Percentiles rank a stretch among this genome's conserved stretches.
These are phyloP conservation scores for Carex sylvatica DNA, from an alignment of 202 grass and related monocot genomes.

Conservation along the genomic window DNA sequence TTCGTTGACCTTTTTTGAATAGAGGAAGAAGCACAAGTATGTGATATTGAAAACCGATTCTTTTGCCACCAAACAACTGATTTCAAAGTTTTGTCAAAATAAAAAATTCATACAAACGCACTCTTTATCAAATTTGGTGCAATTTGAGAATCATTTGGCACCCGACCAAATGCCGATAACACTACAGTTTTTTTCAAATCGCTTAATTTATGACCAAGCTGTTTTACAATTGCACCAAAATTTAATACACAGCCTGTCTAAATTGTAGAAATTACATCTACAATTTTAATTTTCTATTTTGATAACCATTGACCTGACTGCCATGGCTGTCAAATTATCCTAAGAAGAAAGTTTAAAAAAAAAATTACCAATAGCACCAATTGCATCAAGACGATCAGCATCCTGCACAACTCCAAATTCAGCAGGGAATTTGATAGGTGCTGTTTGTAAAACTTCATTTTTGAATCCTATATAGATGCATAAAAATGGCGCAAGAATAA, in stretches of 20 bases:
- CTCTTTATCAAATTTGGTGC: background rate
- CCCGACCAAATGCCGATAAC: background rate
- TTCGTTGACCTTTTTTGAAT: background rate
- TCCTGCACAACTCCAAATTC: constrained; percentile 95
- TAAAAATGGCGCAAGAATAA: constrained; percentile 11
- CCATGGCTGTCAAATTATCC: background rate
- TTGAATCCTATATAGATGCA: constrained; percentile 55
- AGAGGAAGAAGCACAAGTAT: background rate
- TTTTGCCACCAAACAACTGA: background rate
- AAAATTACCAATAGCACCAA: constrained; percentile 79
- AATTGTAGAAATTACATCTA: background rate
- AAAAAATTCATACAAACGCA: background rate
- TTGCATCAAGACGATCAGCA: constrained; percentile 86
- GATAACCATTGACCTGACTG: background rate
- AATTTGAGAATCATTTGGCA: too few relatives aligned
- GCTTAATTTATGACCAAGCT: background rate
- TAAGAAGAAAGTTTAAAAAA: background rate
- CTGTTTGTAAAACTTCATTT: constrained; percentile 61
- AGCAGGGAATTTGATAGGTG: constrained; percentile 35
- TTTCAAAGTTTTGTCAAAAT: background rate
- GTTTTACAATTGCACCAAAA: background rate
- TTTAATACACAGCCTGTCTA: background rate
- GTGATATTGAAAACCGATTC: background rate
- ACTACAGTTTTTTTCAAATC: background rate
- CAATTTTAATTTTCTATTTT: background rate